Percentiles rank a stretch among this genome's conserved stretches.
Evolutionary conservation across 306 rosid genomes (phyloP).

Genomic region (Phaseolus lunatus): DNA sequence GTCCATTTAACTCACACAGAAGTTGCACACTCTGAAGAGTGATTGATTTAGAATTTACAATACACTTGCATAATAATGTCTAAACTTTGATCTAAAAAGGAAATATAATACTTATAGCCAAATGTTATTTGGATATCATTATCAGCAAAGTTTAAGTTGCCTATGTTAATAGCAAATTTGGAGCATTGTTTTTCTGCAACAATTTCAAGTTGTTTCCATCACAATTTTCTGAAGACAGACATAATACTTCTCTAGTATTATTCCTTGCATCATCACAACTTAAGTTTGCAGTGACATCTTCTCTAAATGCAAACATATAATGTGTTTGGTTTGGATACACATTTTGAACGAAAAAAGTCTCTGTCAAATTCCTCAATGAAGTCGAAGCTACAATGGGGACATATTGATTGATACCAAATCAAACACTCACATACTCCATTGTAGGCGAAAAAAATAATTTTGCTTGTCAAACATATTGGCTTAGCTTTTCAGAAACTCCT

Average conservation of each 20-base stretch:
- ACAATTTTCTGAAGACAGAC: not conserved
- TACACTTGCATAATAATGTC: not conserved
- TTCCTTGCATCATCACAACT: not conserved
- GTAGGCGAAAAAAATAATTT: not conserved
- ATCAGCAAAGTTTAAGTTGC: not conserved
- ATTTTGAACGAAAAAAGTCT: too few species aligned
- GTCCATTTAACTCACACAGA: slow-evolving; percentile 20
- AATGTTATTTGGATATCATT: not conserved
- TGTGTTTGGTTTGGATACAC: too few species aligned
- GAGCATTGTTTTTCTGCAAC: not conserved
- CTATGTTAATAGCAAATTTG: not conserved
- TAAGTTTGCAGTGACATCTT: not conserved
- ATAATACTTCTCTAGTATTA: not conserved
- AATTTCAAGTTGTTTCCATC: not conserved
- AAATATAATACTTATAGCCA: not conserved
- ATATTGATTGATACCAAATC: too few species aligned
- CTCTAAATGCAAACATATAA: not conserved
- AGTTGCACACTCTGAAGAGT: not conserved
- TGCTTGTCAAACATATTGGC: not conserved
- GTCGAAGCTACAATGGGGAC: too few species aligned
- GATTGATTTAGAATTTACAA: not conserved
- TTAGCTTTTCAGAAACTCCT: not conserved
- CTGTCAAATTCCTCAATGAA: too few species aligned
- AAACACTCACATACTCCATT: not conserved
- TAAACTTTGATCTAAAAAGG: not conserved